Evolutionary conservation across 2,329 filamentous ascomycete genomes (phyloP).

Genomic region (Aspergillus proliferans): DNA sequence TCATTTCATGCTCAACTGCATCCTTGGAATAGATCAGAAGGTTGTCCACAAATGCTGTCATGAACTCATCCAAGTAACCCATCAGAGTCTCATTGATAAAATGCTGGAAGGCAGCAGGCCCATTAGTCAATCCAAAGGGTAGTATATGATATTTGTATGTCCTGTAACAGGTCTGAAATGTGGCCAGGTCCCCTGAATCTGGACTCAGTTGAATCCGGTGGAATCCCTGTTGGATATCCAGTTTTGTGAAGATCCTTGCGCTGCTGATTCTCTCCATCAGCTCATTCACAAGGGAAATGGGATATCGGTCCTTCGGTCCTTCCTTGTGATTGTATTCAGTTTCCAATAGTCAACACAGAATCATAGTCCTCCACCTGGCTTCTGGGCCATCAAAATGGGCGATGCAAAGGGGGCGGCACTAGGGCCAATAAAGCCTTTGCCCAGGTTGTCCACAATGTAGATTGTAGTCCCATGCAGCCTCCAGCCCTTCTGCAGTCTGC

Average conservation of each 20-base stretch:
- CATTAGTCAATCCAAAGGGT: constrained; percentile 2
- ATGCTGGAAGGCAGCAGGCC: constrained; percentile 3
- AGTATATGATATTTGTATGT: constrained; percentile 1
- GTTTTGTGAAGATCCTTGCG: neutral
- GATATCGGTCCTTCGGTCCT: too few relatives aligned
- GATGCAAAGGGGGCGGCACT: neutral
- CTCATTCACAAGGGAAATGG: too few relatives aligned
- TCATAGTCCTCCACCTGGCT: neutral
- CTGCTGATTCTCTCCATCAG: too few relatives aligned
- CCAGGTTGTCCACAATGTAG: neutral
- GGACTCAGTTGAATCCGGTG: neutral
- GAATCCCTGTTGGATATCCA: neutral
- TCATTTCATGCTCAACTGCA: constrained; percentile 3
- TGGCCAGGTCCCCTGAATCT: too few relatives aligned
- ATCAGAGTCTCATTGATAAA: constrained; percentile 1
- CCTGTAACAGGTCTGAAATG: constrained; percentile 1
- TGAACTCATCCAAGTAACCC: neutral
- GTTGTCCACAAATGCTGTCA: constrained; percentile 3
- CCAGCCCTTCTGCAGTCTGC: neutral
- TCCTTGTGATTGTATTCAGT: too few relatives aligned
- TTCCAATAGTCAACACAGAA: too few relatives aligned
- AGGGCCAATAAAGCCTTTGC: neutral
- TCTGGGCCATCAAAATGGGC: neutral
- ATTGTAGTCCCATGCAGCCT: neutral
- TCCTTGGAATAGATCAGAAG: constrained; percentile 2